phyloP scores from a whole-genome alignment of 139 green algal species.

The Coelastrella sp. region DNA sequence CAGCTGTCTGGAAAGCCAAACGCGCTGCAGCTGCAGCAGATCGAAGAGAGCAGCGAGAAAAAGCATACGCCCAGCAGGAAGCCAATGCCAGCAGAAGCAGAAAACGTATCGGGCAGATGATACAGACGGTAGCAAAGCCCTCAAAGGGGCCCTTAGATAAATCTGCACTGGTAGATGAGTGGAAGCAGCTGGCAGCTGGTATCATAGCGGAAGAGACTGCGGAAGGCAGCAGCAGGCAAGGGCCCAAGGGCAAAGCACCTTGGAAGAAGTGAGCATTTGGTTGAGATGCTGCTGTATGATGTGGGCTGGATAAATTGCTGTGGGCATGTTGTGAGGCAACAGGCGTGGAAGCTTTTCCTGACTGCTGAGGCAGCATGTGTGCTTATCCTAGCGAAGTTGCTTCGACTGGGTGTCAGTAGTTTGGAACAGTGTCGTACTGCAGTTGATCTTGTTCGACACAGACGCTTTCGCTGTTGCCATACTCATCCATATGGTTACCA shows the following conservation, averaged over 20 bases:
- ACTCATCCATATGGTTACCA: too few species aligned
- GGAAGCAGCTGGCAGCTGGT: slow-evolving; percentile 28
- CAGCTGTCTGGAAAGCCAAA: slow-evolving; percentile 36
- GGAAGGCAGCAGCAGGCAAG: slow-evolving; percentile 21
- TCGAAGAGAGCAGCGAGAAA: slow-evolving; percentile 7
- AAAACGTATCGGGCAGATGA: slow-evolving; percentile 22
- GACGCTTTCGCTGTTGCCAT: too few species aligned
- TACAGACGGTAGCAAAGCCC: slow-evolving; percentile 1
- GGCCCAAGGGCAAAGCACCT: background rate
- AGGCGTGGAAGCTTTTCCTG: too few species aligned
- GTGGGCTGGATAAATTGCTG: too few species aligned
- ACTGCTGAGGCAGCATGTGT: too few species aligned
- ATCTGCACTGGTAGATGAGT: background rate
- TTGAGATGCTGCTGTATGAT: too few species aligned
- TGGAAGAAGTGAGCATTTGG: slow-evolving; percentile 3
- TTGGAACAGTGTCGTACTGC: too few species aligned
- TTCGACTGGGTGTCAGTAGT: too few species aligned
- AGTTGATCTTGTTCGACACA: too few species aligned
- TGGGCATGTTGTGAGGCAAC: too few species aligned
- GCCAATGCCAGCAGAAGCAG: slow-evolving; percentile 20
- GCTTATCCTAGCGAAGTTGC: too few species aligned
- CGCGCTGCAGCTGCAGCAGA: background rate
- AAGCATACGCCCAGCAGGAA: slow-evolving; percentile 8
- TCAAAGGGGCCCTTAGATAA: slow-evolving; percentile 13
- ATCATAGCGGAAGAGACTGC: slow-evolving; percentile 32